Evolutionary conservation across 148 eudicot species (phyloP).

Genomic region (Heliamphora exappendiculata): DNA sequence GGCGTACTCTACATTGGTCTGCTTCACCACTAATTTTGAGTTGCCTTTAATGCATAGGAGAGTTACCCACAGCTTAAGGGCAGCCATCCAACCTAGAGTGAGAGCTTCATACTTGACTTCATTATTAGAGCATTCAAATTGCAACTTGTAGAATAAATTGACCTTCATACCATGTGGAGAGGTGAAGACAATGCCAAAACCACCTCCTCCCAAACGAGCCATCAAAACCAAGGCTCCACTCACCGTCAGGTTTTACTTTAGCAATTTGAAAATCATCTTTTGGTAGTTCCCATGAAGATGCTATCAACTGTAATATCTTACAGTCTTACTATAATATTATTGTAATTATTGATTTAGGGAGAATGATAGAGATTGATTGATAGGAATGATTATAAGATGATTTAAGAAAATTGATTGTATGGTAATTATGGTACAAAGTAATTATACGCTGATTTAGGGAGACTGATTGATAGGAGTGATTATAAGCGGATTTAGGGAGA

Average conservation of each 20-base stretch:
- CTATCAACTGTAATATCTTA: no score
- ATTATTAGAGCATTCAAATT: background rate
- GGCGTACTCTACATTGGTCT: background rate
- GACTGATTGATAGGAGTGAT: no score
- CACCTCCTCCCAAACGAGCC: background rate
- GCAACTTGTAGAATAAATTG: background rate
- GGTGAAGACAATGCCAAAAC: background rate
- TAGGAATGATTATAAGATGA: no score
- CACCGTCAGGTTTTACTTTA: background rate
- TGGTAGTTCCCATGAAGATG: background rate
- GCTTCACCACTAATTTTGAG: background rate
- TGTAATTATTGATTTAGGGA: no score
- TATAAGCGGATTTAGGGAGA: no score
- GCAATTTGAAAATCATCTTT: background rate
- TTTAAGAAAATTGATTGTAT: no score
- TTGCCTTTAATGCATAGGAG: background rate
- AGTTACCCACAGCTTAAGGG: background rate
- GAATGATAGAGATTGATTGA: no score
- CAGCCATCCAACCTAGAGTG: background rate
- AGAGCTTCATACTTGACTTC: background rate
- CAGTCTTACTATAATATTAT: no score
- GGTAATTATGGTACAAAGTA: no score
- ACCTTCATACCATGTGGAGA: background rate
- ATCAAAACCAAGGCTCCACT: background rate
- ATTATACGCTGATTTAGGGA: no score